Evolutionary conservation across 257 asterid genomes (phyloP).

Genomic region (Solanum appendiculatum): DNA sequence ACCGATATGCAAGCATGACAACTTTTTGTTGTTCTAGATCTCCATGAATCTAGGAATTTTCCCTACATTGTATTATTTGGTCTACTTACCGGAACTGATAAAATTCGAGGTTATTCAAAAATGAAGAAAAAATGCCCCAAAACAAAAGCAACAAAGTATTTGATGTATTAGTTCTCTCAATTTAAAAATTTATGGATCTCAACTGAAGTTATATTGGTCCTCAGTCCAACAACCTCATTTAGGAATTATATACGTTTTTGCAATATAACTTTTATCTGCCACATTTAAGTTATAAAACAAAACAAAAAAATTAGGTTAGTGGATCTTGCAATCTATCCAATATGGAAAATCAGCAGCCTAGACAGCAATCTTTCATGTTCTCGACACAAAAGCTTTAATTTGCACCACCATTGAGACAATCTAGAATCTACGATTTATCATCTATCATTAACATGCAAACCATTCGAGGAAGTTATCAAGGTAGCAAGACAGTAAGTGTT

Average conservation of each 20-base stretch:
- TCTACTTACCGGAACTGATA: neutral
- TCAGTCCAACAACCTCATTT: neutral
- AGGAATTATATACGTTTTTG: neutral
- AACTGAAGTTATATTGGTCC: neutral
- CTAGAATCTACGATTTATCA: neutral
- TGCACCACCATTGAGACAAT: neutral
- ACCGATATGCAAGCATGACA: neutral
- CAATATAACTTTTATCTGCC: neutral
- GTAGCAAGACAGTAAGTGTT: neutral
- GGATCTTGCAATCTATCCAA: neutral
- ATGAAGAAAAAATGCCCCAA: neutral
- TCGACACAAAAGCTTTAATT: neutral
- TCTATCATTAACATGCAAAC: neutral
- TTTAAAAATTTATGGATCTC: neutral
- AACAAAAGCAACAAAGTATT: neutral
- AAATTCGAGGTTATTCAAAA: neutral
- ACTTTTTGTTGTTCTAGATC: neutral
- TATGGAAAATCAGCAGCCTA: neutral
- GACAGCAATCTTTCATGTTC: neutral
- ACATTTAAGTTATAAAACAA: neutral
- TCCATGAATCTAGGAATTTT: neutral
- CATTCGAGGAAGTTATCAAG: neutral
- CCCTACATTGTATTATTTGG: neutral
- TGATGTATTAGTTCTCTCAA: neutral
- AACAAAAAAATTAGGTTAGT: neutral